These are phyloP conservation scores for Fusarium nurragi DNA, from an alignment of 2,329 filamentous ascomycete species.

Conservation along the genomic window DNA sequence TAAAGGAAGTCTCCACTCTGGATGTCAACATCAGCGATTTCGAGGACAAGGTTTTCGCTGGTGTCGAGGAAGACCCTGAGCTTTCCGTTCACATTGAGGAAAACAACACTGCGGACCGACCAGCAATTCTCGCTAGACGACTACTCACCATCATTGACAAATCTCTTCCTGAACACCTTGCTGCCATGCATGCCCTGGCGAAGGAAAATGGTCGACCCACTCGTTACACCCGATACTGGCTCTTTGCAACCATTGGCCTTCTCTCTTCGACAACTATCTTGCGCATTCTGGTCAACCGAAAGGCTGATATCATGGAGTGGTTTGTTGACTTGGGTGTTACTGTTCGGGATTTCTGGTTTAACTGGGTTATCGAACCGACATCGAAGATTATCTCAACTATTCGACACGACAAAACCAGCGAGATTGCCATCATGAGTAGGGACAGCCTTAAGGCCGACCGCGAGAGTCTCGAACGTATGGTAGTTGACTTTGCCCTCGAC, in stretches of 20 bases:
- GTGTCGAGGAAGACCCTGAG: constrained; percentile 69
- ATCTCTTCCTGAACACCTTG: constrained; percentile 73
- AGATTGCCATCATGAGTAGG: constrained; percentile 96
- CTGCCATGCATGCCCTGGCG: constrained; percentile 64
- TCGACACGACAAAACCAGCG: constrained; percentile 88
- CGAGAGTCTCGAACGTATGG: constrained; percentile 95
- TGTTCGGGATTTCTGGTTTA: constrained; percentile 88
- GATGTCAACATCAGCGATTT: constrained; percentile 71
- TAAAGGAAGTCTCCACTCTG: constrained; percentile 73
- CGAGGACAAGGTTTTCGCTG: constrained; percentile 71
- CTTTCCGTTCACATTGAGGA: constrained; percentile 63
- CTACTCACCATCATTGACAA: constrained; percentile 74
- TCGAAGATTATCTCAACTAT: constrained; percentile 90
- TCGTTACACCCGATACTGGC: constrained; percentile 84
- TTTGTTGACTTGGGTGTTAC: constrained; percentile 81
- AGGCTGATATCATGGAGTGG: constrained; percentile 82
- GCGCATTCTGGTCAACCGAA: constrained; percentile 76
- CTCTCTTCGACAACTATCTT: constrained; percentile 90
- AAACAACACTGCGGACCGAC: constrained; percentile 57
- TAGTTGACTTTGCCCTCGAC: constrained; percentile 92
- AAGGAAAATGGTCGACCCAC: constrained; percentile 78
- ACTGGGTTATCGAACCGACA: constrained; percentile 91
- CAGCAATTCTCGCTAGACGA: constrained; percentile 70
- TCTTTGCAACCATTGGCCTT: constrained; percentile 75
- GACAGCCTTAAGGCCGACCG: constrained; percentile 90